phyloP scores from a whole-genome alignment of 2,329 filamentous ascomycete genomes.

The Colletotrichum sp. region DNA sequence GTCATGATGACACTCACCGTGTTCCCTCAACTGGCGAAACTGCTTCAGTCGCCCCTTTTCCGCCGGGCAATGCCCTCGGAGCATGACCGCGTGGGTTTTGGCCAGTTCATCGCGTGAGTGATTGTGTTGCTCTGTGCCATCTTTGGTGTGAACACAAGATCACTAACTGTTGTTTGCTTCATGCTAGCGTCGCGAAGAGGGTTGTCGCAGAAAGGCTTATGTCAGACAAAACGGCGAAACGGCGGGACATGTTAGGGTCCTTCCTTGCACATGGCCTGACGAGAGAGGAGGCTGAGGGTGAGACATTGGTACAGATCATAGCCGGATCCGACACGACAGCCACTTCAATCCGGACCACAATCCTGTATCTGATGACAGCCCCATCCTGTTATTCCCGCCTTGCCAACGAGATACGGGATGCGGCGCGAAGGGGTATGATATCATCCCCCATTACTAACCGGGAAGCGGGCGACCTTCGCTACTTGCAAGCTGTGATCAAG shows the following conservation, averaged over 20 bases:
- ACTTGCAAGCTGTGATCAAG: slow-evolving; percentile 55
- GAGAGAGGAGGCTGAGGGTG: slow-evolving; percentile 32
- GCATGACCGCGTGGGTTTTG: slow-evolving; percentile 43
- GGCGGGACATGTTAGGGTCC: slow-evolving; percentile 44
- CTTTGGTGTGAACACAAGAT: not conserved
- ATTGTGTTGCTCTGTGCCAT: not conserved
- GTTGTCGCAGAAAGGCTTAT: slow-evolving; percentile 26
- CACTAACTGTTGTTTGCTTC: not conserved
- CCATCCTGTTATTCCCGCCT: slow-evolving; percentile 52
- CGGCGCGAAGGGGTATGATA: slow-evolving; percentile 27
- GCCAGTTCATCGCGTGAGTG: slow-evolving; percentile 37
- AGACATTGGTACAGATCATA: slow-evolving; percentile 38
- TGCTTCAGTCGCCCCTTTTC: slow-evolving; percentile 46
- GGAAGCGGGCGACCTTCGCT: slow-evolving; percentile 45
- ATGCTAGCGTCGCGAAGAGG: slow-evolving; percentile 25
- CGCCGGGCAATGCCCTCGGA: slow-evolving; percentile 46
- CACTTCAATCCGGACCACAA: slow-evolving; percentile 44
- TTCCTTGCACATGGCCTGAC: slow-evolving; percentile 44
- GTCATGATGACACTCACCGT: slow-evolving; percentile 47
- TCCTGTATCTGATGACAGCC: slow-evolving; percentile 57
- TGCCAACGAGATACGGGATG: slow-evolving; percentile 51
- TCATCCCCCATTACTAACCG: slow-evolving; percentile 34
- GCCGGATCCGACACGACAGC: slow-evolving; percentile 44
- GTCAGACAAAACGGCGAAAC: slow-evolving; percentile 18
- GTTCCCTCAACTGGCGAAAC: slow-evolving; percentile 43